These are phyloP conservation scores for Penicillium sp. DNA, from an alignment of 2,329 filamentous ascomycete genomes.

Conservation along the genomic window DNA sequence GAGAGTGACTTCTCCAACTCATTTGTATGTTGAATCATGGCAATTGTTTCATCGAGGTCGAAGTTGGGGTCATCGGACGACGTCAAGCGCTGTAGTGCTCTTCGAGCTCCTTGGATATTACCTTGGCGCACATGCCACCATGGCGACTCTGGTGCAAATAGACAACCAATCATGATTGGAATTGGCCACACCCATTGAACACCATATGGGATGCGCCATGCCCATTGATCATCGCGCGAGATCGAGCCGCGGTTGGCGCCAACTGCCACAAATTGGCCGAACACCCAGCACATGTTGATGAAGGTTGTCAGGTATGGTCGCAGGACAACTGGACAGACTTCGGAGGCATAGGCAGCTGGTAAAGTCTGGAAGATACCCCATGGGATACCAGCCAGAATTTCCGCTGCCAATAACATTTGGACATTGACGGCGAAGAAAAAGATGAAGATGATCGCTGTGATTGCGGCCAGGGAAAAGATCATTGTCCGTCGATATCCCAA, in stretches of 20 bases:
- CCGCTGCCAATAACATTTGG: constrained; percentile 42
- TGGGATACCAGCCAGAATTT: constrained; percentile 48
- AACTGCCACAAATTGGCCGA: constrained; percentile 48
- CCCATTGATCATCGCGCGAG: constrained; percentile 43
- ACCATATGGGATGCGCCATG: constrained; percentile 49
- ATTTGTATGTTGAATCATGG: constrained; percentile 85
- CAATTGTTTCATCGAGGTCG: constrained; percentile 73
- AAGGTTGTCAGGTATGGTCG: constrained; percentile 41
- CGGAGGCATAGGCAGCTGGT: constrained; percentile 42
- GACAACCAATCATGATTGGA: constrained; percentile 43
- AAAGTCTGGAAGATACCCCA: constrained; percentile 48
- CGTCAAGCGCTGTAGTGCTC: constrained; percentile 42
- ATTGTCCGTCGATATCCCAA: constrained; percentile 31
- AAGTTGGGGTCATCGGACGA: constrained; percentile 58
- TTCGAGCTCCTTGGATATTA: constrained; percentile 42
- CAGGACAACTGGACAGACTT: constrained; percentile 40
- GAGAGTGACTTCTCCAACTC: constrained; percentile 71
- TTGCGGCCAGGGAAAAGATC: constrained; percentile 36
- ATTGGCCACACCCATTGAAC: constrained; percentile 51
- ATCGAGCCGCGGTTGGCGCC: constrained; percentile 46
- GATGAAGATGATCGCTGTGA: constrained; percentile 45
- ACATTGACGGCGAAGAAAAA: constrained; percentile 48
- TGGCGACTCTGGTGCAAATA: constrained; percentile 46
- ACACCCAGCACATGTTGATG: constrained; percentile 41
- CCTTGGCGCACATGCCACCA: constrained; percentile 48